Percentiles rank a stretch among this genome's conserved stretches.
Evolutionary conservation across 257 asterid species (phyloP).

Genomic region (Cordia subcordata): DNA sequence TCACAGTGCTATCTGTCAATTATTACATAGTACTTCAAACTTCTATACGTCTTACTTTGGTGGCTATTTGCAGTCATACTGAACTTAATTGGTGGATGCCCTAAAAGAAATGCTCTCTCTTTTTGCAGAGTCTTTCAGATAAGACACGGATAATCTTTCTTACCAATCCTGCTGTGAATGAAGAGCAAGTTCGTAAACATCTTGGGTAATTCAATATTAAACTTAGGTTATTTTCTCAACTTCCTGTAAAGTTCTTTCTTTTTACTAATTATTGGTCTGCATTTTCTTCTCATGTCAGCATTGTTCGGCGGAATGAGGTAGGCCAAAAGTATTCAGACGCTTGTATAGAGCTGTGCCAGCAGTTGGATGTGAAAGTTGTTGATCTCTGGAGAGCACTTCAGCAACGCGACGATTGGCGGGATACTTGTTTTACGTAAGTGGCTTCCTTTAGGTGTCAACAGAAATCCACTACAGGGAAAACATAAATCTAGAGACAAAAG

Average conservation of each 20-base stretch:
- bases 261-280: neutral
- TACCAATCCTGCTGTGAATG: slow-evolving; percentile 67
- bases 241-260: neutral
- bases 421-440: slow-evolving; percentile 57
- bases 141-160: slow-evolving; percentile 64
- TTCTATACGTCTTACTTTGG: neutral
- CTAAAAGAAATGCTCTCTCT: slow-evolving; percentile 4
- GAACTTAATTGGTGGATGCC: neutral
- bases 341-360: slow-evolving; percentile 43
- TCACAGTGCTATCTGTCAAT: neutral
- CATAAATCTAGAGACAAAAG: no score
- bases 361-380: slow-evolving; percentile 45
- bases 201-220: slow-evolving; percentile 25
- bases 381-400: slow-evolving; percentile 72
- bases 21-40: neutral
- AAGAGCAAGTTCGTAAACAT: slow-evolving; percentile 33
- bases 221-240: neutral
- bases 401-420: slow-evolving; percentile 60
- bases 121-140: slow-evolving; percentile 65
- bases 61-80: no score
- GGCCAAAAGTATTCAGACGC: slow-evolving; percentile 65
- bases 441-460: no score
- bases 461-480: no score
- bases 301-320: slow-evolving; percentile 45
- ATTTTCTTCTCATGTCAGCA: neutral